A percentile compares a stretch with the other conserved stretches of the same genome.
phyloP scores from a whole-genome alignment of 495 filamentous ascomycete genomes.

The Cladorrhinum samala region DNA sequence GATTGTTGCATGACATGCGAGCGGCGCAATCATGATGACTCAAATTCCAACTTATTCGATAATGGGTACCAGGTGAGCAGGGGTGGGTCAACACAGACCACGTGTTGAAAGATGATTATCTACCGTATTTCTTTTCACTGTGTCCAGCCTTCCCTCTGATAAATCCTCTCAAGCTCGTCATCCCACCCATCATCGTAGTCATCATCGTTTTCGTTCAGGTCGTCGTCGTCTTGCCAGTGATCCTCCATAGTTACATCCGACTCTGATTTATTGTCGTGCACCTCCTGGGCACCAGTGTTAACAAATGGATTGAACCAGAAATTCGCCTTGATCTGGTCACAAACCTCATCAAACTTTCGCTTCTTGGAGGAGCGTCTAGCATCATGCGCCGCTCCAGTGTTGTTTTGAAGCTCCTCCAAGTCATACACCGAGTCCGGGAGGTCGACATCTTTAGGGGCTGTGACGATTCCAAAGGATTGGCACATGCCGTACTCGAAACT shows the following conservation, averaged over 20 bases:
- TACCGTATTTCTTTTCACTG: too few species aligned
- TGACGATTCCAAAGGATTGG: conserved; percentile 38
- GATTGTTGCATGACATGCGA: too few species aligned
- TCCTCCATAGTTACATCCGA: neutral
- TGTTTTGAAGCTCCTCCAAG: conserved; percentile 31
- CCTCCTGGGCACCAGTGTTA: neutral
- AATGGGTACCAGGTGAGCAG: too few species aligned
- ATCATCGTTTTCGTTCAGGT: neutral
- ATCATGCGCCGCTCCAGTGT: too few species aligned
- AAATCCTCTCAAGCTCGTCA: conserved; percentile 1
- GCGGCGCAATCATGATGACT: too few species aligned
- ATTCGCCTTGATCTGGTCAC: neutral
- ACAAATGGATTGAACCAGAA: neutral
- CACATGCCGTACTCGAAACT: conserved; percentile 22
- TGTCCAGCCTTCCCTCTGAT: neutral
- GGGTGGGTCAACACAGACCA: too few species aligned
- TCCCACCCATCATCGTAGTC: conserved; percentile 13
- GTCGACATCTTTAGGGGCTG: conserved; percentile 30
- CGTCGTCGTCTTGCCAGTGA: neutral
- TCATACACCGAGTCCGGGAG: conserved; percentile 33
- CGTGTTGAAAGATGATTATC: too few species aligned
- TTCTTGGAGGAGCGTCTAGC: neutral
- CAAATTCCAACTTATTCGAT: too few species aligned
- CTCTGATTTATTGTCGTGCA: neutral
- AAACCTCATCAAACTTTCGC: neutral